Base-by-base conservation (phyloP, 257 asterid genomes). In the Scutellaria barbata region DNA sequence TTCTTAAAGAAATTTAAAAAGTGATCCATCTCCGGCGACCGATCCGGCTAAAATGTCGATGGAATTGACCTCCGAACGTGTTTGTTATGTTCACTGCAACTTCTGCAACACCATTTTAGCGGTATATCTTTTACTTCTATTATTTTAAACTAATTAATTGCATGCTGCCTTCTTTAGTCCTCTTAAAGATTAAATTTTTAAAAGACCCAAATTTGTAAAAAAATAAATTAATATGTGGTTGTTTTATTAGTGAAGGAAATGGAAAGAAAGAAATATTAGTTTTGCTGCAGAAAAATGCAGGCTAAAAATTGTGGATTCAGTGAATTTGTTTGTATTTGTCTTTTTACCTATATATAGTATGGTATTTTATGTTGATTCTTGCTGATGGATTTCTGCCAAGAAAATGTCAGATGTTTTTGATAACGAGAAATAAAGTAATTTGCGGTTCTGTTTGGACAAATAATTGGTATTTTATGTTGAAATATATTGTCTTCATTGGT, bases 31-130 rank as follows among this genome's bases (percentile, higher is more conserved):
- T 50, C 67, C 72, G 16, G 51, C 63, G 56, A 69, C 53, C 51
- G 80, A 79, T 76, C 81, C 74, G 78, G 81, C 79, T n/a, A 77
- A 82, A 79, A 87, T 88, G 91, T 92, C 96, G 8, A 72, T 79
- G 76, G 96, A 87, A 51, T 73, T 84, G 79, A 66, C 83, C 73
- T 71, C 92, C 11, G 98, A 90, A 72, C 95, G 91, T 64, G 91
- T 92, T 74, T 92, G 95, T 82, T 92, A 90, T 76, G 96, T 92
- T 45, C 88, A 85, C 78, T 92, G 98, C 96, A 88, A 84, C 88
- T 90, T 84, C 82, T 92, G 97, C 96, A 88, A 85, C 93, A 92
- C 96, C 57, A 80, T 82, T 74, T 81, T 92, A 10, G 98, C 96
- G 98, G 98, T 92, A 92, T 81, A 92, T 81, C 60, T 69, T 25